phyloP scores from a whole-genome alignment of 345 rosid species.

The Brassica rapa region DNA sequence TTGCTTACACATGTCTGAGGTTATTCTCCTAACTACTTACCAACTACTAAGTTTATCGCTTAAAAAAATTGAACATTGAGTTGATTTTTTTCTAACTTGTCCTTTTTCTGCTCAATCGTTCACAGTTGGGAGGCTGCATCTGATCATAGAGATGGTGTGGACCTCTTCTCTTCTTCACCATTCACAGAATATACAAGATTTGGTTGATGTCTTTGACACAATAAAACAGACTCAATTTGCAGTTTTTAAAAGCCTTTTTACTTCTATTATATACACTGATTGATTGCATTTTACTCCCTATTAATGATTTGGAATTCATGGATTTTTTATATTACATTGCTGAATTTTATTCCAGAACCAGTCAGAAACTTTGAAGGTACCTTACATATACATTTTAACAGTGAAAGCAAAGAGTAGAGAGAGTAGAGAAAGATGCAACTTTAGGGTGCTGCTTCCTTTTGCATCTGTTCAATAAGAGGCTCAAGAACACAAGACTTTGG shows the following conservation, averaged over 20 bases:
- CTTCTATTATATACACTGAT: not conserved
- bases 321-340: slow-evolving; percentile 24
- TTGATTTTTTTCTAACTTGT: not conserved
- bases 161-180: slow-evolving; percentile 4
- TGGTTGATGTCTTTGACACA: slow-evolving; percentile 14
- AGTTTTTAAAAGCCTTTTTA: not conserved
- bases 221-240: slow-evolving; percentile 17
- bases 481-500: slow-evolving; percentile 81
- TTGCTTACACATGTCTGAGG: not conserved
- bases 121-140: slow-evolving; percentile 74
- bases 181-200: slow-evolving; percentile 33
- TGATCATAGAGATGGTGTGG: slow-evolving; percentile 43
- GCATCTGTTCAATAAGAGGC: slow-evolving; percentile 45
- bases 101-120: not conserved
- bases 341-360: slow-evolving; percentile 15
- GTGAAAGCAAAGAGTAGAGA: not conserved
- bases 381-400: slow-evolving; percentile 29
- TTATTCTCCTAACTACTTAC: not conserved
- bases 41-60: slow-evolving; percentile 6
- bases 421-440: not conserved
- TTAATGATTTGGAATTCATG: slow-evolving; percentile 18
- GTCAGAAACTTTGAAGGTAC: slow-evolving; percentile 36
- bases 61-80: not conserved
- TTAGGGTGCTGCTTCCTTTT: slow-evolving; percentile 33
- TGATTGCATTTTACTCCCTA: slow-evolving; percentile 4